phyloP scores from a whole-genome alignment of 2,329 filamentous ascomycete genomes.

The Botrytis fragariae region DNA sequence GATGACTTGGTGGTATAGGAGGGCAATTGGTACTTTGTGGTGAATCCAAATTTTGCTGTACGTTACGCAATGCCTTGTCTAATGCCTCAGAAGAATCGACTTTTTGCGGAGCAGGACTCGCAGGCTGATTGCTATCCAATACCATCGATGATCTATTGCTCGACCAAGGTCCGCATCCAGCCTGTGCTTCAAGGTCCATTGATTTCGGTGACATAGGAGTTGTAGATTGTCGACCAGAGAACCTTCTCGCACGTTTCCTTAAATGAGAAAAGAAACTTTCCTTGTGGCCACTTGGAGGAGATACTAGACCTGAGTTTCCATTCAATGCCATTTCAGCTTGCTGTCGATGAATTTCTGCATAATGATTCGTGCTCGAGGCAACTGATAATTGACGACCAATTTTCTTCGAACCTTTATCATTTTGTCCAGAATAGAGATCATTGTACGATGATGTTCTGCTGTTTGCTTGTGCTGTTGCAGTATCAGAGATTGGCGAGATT shows the following conservation, averaged over 20 bases:
- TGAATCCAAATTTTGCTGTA: slow-evolving; percentile 50
- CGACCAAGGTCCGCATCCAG: slow-evolving; percentile 85
- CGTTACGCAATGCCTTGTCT: slow-evolving; percentile 56
- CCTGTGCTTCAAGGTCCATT: slow-evolving; percentile 90
- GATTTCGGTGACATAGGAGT: slow-evolving; percentile 73
- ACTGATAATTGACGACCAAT: slow-evolving; percentile 92
- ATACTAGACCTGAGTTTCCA: slow-evolving; percentile 68
- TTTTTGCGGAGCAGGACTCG: slow-evolving; percentile 49
- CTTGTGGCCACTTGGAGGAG: slow-evolving; percentile 76
- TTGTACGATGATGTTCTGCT: slow-evolving; percentile 56
- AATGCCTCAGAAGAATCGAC: slow-evolving; percentile 59
- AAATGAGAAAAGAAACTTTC: slow-evolving; percentile 99
- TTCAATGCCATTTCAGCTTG: slow-evolving; percentile 90
- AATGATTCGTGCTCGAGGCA: slow-evolving; percentile 88
- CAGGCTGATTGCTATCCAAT: slow-evolving; percentile 54
- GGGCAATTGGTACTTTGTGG: slow-evolving; percentile 36
- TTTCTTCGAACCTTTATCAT: slow-evolving; percentile 77
- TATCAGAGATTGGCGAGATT: slow-evolving; percentile 93
- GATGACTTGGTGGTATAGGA: slow-evolving; percentile 54
- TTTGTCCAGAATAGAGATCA: slow-evolving; percentile 46
- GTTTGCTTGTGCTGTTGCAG: slow-evolving; percentile 85
- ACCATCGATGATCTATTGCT: slow-evolving; percentile 83
- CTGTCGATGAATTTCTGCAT: slow-evolving; percentile 82
- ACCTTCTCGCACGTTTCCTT: slow-evolving; percentile 84
- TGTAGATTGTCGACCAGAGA: slow-evolving; percentile 82